phyloP scores from a whole-genome alignment of 108 stramenopile genomes.

The Craspedostauros australis region DNA sequence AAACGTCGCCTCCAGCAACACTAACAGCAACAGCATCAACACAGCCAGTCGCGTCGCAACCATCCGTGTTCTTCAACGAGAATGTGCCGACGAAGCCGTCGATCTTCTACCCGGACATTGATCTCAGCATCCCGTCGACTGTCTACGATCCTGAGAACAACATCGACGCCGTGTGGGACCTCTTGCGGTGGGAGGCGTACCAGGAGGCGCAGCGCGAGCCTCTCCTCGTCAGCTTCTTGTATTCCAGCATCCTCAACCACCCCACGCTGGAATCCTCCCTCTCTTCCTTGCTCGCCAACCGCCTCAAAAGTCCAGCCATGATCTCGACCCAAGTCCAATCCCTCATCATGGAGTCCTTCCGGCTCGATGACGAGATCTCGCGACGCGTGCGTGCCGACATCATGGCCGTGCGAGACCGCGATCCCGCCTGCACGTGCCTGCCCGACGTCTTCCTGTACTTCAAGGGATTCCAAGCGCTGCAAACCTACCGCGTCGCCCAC shows the following conservation, averaged over 20 bases:
- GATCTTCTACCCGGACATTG: conserved; percentile 50
- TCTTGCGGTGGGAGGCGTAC: conserved; percentile 61
- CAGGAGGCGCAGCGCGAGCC: conserved; percentile 72
- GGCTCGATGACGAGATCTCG: conserved; percentile 42
- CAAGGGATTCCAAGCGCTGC: conserved; percentile 89
- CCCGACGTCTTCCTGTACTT: conserved; percentile 70
- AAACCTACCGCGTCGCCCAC: conserved; percentile 73
- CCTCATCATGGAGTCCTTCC: conserved; percentile 52
- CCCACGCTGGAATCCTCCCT: conserved; percentile 67
- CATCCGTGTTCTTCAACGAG: not conserved
- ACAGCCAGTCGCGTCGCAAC: not conserved
- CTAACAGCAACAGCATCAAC: not conserved
- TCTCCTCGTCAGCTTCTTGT: conserved; percentile 75
- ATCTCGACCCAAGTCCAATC: conserved; percentile 72
- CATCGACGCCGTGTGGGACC: conserved; percentile 61
- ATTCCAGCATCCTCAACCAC: conserved; percentile 83
- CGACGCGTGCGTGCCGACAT: conserved; percentile 57
- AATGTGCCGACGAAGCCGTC: conserved; percentile 4
- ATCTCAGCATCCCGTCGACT: conserved; percentile 46
- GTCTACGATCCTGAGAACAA: conserved; percentile 33
- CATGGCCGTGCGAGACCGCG: conserved; percentile 67
- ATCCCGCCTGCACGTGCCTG: conserved; percentile 62
- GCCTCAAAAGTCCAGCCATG: conserved; percentile 49
- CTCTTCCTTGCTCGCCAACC: conserved; percentile 80
- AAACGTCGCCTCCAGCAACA: not conserved